These are phyloP conservation scores for Tieghemiomyces parasiticus DNA, from an alignment of 192 early-diverging fungal species.

Conservation along the genomic window DNA sequence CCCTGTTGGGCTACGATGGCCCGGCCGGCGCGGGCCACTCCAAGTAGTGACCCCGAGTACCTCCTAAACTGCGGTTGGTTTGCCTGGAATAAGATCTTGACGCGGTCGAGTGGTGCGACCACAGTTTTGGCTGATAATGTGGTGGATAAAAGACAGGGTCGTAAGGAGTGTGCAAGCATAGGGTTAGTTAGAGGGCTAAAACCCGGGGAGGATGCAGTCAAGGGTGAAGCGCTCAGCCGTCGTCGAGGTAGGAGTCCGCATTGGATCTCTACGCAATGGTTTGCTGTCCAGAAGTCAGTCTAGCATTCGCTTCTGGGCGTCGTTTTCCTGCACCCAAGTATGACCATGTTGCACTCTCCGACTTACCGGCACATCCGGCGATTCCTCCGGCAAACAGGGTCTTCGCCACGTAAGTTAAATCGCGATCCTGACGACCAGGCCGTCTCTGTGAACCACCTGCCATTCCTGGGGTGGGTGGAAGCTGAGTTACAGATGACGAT, in stretches of 20 bases:
- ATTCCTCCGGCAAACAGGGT: conserved; percentile 39
- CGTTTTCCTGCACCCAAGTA: not conserved
- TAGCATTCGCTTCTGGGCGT: too few species aligned
- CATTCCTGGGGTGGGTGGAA: too few species aligned
- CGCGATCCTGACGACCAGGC: too few species aligned
- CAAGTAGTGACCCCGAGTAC: conserved; percentile 35
- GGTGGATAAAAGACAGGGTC: not conserved
- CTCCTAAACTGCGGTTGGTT: conserved; percentile 53
- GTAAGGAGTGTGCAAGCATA: not conserved
- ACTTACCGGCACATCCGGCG: conserved; percentile 41
- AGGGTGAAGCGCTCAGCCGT: not conserved
- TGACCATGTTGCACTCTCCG: not conserved
- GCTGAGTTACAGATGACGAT: too few species aligned
- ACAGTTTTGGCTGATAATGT: conserved; percentile 49
- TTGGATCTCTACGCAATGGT: not conserved
- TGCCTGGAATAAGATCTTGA: conserved; percentile 77
- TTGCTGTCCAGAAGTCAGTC: not conserved
- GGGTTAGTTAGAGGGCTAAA: not conserved
- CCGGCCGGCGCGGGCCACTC: conserved; percentile 63
- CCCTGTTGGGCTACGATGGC: conserved; percentile 63
- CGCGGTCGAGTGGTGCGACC: conserved; percentile 69
- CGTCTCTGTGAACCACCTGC: too few species aligned
- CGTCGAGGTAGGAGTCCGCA: not conserved
- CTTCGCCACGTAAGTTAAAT: conserved; percentile 14
- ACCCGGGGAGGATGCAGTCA: not conserved